phyloP scores from a whole-genome alignment of 2,329 filamentous ascomycete species.

The Colletotrichum orbiculare region DNA sequence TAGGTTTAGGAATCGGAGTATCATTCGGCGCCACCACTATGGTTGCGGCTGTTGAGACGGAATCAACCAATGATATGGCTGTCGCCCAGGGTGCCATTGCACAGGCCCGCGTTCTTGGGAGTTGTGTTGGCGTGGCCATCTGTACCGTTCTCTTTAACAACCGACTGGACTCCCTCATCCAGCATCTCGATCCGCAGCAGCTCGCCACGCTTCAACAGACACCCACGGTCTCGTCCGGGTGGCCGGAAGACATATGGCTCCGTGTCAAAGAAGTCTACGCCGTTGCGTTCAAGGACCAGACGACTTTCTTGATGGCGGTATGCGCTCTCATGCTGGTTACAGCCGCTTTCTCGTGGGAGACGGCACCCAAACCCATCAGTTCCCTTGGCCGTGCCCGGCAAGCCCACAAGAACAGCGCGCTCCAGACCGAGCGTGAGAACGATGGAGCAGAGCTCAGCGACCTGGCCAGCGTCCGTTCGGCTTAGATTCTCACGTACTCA shows the following conservation, averaged over 20 bases:
- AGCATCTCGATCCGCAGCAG: slow-evolving; percentile 49
- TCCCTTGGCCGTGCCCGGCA: slow-evolving; percentile 22
- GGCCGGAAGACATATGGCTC: slow-evolving; percentile 47
- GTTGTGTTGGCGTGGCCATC: slow-evolving; percentile 67
- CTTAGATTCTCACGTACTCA: not conserved
- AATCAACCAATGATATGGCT: slow-evolving; percentile 61
- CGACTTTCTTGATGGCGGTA: slow-evolving; percentile 58
- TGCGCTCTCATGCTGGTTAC: slow-evolving; percentile 55
- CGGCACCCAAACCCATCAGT: slow-evolving; percentile 49
- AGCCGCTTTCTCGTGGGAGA: slow-evolving; percentile 58
- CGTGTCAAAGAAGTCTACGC: slow-evolving; percentile 56
- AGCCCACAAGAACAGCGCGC: slow-evolving; percentile 24
- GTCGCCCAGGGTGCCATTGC: slow-evolving; percentile 70
- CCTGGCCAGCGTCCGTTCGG: slow-evolving; percentile 29
- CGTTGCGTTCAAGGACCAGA: slow-evolving; percentile 57
- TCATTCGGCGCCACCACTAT: slow-evolving; percentile 68
- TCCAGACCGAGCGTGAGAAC: slow-evolving; percentile 5
- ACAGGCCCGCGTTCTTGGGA: slow-evolving; percentile 69
- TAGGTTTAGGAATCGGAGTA: slow-evolving; percentile 69
- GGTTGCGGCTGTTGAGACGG: slow-evolving; percentile 64
- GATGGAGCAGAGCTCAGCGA: slow-evolving; percentile 32
- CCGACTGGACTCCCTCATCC: slow-evolving; percentile 52
- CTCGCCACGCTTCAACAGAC: slow-evolving; percentile 57
- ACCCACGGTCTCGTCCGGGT: slow-evolving; percentile 51
- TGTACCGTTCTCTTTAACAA: slow-evolving; percentile 69